Evolutionary conservation across 1,284 basidiomycete species (phyloP).

Genomic region (Leucoagaricus sp.): DNA sequence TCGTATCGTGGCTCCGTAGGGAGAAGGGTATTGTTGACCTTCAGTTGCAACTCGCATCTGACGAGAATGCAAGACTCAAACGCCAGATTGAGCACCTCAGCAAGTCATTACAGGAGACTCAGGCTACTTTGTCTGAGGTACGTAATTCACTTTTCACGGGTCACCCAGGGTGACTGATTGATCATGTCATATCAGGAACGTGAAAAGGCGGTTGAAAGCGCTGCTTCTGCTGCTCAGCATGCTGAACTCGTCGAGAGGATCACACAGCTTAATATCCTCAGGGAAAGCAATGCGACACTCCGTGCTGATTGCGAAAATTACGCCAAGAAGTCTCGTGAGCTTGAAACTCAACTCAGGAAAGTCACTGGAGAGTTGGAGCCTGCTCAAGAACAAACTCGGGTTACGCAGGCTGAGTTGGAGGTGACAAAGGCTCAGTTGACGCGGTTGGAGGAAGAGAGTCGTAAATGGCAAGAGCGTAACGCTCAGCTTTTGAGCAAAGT

Average conservation of each 20-base stretch:
- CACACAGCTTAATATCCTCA: conserved; percentile 83
- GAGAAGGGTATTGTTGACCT: conserved; percentile 92
- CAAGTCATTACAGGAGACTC: conserved; percentile 70
- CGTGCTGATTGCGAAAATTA: conserved; percentile 75
- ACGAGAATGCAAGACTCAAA: conserved; percentile 79
- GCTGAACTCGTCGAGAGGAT: conserved; percentile 86
- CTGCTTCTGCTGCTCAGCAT: conserved; percentile 79
- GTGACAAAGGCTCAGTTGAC: conserved; percentile 69
- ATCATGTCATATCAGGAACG: conserved; percentile 58
- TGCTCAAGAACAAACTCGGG: conserved; percentile 68
- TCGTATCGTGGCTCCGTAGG: conserved; percentile 82
- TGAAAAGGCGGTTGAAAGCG: conserved; percentile 68
- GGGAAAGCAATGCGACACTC: conserved; percentile 87
- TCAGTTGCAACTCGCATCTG: conserved; percentile 83
- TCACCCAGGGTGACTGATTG: not conserved
- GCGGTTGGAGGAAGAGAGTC: conserved; percentile 78
- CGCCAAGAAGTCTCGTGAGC: conserved; percentile 62
- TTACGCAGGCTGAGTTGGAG: conserved; percentile 74
- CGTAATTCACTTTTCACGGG: not conserved
- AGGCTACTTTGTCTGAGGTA: conserved; percentile 67
- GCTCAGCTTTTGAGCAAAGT: conserved; percentile 81
- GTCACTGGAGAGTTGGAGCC: conserved; percentile 73
- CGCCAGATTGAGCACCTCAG: conserved; percentile 75
- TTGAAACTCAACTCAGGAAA: conserved; percentile 65
- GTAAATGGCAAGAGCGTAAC: conserved; percentile 86